Percentiles rank a stretch among this genome's conserved stretches.
phyloP scores from a whole-genome alignment of 2,329 filamentous ascomycete species.

The Westerdykella aurantiaca region DNA sequence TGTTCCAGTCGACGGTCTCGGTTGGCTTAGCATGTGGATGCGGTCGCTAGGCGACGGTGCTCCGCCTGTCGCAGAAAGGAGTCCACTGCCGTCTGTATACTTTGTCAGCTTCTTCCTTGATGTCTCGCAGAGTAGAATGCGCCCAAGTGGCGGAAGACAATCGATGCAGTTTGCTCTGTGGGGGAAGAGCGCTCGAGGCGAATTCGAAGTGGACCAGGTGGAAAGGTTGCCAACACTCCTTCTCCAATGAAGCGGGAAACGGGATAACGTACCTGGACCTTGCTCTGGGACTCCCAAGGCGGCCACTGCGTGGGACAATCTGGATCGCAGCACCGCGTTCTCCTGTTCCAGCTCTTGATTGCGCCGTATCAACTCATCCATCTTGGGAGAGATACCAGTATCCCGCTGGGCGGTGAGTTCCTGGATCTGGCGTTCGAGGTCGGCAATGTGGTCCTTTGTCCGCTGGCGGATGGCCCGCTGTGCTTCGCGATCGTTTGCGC shows the following conservation, averaged over 20 bases:
- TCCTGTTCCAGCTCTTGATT: conserved; percentile 53
- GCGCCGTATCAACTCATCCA: conserved; percentile 48
- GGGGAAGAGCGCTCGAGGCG: no score
- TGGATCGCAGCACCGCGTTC: conserved; percentile 47
- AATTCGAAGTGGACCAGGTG: no score
- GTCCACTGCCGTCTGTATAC: conserved; percentile 13
- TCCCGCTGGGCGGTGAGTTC: conserved; percentile 48
- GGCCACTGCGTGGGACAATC: conserved; percentile 44
- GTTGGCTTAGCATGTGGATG: conserved; percentile 36
- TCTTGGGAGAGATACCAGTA: conserved; percentile 40
- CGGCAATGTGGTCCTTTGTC: conserved; percentile 55
- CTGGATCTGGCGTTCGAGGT: conserved; percentile 50
- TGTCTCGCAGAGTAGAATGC: no score
- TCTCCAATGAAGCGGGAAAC: not conserved
- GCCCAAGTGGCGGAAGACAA: no score
- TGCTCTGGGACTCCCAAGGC: conserved; percentile 33
- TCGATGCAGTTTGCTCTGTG: no score
- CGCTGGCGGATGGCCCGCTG: conserved; percentile 55
- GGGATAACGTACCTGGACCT: conserved; percentile 31
- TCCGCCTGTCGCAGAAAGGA: conserved; percentile 22
- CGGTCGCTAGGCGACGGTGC: conserved; percentile 37
- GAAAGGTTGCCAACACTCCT: not conserved
- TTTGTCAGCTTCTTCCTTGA: no score
- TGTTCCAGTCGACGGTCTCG: conserved; percentile 33
- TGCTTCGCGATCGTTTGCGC: conserved; percentile 56